phyloP scores from a whole-genome alignment of 2,329 filamentous ascomycete species.

The Trichoderma harzianum region DNA sequence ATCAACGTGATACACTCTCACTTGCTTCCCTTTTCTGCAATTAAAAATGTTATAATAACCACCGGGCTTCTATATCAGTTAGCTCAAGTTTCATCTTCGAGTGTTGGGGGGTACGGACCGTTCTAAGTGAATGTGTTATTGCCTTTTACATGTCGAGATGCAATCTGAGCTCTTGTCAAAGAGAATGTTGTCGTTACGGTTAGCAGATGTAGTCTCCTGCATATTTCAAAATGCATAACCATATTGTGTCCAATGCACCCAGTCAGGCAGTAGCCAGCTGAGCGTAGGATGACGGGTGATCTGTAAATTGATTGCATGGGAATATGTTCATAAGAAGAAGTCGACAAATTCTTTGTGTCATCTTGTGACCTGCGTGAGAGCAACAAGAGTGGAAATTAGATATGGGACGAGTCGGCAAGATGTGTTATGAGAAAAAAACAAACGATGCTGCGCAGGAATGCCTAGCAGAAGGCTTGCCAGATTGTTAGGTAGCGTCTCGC shows the following conservation, averaged over 20 bases:
- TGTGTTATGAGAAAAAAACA: not conserved
- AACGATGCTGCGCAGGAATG: slow-evolving; percentile 4
- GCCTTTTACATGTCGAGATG: slow-evolving; percentile 26
- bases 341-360: slow-evolving; percentile 44
- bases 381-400: slow-evolving; percentile 32
- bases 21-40: not conserved
- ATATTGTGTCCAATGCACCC: slow-evolving; percentile 60
- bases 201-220: slow-evolving; percentile 34
- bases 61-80: slow-evolving; percentile 2
- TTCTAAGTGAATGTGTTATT: slow-evolving; percentile 18
- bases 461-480: not conserved
- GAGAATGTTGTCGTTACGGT: slow-evolving; percentile 20
- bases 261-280: slow-evolving; percentile 45
- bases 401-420: slow-evolving; percentile 25
- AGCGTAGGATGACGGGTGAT: slow-evolving; percentile 58
- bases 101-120: not conserved
- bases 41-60: slow-evolving; percentile 9
- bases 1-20: slow-evolving; percentile 10
- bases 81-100: not conserved
- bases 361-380: slow-evolving; percentile 34
- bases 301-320: slow-evolving; percentile 50
- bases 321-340: slow-evolving; percentile 48
- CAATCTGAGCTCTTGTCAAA: slow-evolving; percentile 22
- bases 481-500: slow-evolving; percentile 18
- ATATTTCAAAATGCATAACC: slow-evolving; percentile 59